These are phyloP conservation scores for Phytophthora pini DNA, from an alignment of 352 stramenopile species.

Conservation along the genomic window DNA sequence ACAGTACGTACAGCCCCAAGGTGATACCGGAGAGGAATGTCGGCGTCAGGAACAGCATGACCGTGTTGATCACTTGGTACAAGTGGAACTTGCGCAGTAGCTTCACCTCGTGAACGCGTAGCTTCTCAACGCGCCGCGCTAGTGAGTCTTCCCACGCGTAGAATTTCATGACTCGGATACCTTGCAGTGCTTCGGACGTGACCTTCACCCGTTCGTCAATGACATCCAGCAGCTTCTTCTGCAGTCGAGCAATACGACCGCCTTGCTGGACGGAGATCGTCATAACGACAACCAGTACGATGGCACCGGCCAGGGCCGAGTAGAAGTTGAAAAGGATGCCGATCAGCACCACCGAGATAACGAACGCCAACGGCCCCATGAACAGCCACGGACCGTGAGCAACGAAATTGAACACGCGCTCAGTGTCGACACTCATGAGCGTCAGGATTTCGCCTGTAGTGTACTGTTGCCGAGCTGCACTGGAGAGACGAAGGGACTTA, in stretches of 20 bases:
- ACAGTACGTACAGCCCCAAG: neutral
- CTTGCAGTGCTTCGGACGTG: neutral
- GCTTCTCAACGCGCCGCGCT: neutral
- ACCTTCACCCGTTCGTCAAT: neutral
- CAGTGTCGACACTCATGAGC: constrained; percentile 21
- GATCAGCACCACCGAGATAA: constrained; percentile 30
- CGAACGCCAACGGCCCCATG: constrained; percentile 32
- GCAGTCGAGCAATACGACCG: neutral
- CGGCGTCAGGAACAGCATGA: neutral
- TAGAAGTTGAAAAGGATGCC: constrained; percentile 17
- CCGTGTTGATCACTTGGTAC: neutral
- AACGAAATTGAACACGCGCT: constrained; percentile 42
- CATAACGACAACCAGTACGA: neutral
- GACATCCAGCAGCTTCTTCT: neutral
- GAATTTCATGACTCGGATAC: neutral
- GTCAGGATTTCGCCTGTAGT: constrained; percentile 40
- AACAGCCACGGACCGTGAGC: constrained; percentile 31
- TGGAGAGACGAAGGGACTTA: constrained; percentile 68
- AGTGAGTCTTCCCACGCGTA: neutral
- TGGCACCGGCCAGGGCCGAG: neutral
- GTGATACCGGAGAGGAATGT: neutral
- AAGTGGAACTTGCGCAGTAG: neutral
- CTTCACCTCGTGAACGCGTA: neutral
- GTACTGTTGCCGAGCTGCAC: constrained; percentile 38
- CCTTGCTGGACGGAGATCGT: neutral